Percentiles rank a stretch among this genome's conserved stretches.
These are phyloP conservation scores for Akebia trifoliata DNA, from an alignment of 164 flowering plant species.

Conservation along the genomic window DNA sequence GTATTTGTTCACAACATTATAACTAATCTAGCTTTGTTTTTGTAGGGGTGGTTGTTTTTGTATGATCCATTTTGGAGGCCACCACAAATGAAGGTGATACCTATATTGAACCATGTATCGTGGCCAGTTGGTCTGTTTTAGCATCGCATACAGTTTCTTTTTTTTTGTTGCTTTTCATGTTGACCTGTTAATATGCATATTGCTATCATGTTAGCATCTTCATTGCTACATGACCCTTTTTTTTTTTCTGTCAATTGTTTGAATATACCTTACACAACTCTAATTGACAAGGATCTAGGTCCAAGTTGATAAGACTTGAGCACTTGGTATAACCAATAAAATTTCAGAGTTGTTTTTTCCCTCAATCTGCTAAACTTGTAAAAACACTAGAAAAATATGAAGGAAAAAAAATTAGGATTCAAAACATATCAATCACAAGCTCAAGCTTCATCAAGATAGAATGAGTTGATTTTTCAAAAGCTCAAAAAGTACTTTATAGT, in stretches of 20 bases:
- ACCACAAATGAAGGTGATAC: constrained; percentile 73
- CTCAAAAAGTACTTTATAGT: no score
- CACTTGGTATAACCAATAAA: neutral
- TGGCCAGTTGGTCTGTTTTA: neutral
- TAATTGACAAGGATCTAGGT: no score
- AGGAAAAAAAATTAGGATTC: no score
- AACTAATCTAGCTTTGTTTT: neutral
- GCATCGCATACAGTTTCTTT: neutral
- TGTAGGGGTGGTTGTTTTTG: constrained; percentile 76
- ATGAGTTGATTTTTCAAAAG: no score
- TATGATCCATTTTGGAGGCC: constrained; percentile 84
- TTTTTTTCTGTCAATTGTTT: neutral
- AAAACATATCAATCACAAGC: no score
- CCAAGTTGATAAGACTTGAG: neutral
- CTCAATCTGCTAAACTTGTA: neutral
- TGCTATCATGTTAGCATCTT: neutral
- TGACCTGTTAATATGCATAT: constrained; percentile 4
- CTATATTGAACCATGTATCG: neutral
- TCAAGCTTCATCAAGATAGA: no score
- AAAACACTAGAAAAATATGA: no score
- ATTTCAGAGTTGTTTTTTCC: neutral
- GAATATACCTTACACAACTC: no score
- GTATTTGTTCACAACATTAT: neutral
- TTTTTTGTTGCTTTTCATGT: neutral
- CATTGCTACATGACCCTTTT: neutral